A percentile compares a stretch with the other conserved stretches of the same genome.
Evolutionary conservation across 257 asterid species (phyloP).

Genomic region (Capsicum rhomboideum): DNA sequence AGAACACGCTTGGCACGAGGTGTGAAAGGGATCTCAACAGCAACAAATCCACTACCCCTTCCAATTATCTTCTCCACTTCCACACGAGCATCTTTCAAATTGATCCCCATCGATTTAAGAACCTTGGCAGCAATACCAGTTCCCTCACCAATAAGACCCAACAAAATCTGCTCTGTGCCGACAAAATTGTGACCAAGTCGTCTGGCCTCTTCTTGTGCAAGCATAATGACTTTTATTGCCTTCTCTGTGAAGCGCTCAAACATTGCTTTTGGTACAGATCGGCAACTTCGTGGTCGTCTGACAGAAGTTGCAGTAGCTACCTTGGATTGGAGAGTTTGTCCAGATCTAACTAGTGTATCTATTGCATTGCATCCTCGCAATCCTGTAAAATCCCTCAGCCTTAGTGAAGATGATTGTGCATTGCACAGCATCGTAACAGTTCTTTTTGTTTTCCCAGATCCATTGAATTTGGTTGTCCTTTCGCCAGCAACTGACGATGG

Average conservation of each 20-base stretch:
- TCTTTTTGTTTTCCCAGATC: conserved; percentile 37
- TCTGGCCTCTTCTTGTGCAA: conserved; percentile 98
- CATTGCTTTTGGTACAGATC: conserved; percentile 74
- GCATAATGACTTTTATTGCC: conserved; percentile 96
- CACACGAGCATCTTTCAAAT: conserved; percentile 95
- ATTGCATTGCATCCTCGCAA: conserved; percentile 66
- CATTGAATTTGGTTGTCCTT: conserved; percentile 37
- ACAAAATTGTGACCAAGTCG: conserved; percentile 95
- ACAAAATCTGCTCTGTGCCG: conserved; percentile 91
- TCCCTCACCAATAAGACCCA: conserved; percentile 98
- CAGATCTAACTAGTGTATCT: conserved; percentile 39
- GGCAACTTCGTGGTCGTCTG: conserved; percentile 37
- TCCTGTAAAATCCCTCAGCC: conserved; percentile 52
- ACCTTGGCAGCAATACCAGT: conserved; percentile 99
- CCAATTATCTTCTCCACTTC: conserved; percentile 98
- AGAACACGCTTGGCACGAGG: conserved; percentile 97
- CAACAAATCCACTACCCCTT: conserved; percentile 96
- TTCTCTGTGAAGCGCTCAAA: conserved; percentile 98
- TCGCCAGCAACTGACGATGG: conserved; percentile 47
- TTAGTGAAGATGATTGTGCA: conserved; percentile 25
- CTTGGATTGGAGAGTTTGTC: conserved; percentile 56
- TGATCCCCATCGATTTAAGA: conserved; percentile 92
- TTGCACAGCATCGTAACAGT: conserved; percentile 46
- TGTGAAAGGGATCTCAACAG: conserved; percentile 96
- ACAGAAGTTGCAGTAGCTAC: conserved; percentile 41